A percentile compares a stretch with the other conserved stretches of the same genome.
phyloP scores from a whole-genome alignment of 257 asterid species.

The Petunia axillaris region DNA sequence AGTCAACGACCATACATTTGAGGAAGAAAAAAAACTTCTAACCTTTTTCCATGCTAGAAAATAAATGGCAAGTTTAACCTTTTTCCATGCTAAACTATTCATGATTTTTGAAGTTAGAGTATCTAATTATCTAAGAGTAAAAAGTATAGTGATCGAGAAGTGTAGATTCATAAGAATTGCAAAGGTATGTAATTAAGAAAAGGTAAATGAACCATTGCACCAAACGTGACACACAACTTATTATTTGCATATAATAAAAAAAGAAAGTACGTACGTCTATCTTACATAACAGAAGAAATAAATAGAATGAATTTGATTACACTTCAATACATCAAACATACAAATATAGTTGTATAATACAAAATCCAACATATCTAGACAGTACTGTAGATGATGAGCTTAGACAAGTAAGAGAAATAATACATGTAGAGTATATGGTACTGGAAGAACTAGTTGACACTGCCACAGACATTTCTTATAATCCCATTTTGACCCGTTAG shows the following conservation, averaged over 20 bases:
- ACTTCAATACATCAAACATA: background rate
- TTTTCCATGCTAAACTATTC: too few species aligned
- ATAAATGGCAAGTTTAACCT: too few species aligned
- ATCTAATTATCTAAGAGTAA: too few species aligned
- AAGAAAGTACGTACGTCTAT: background rate
- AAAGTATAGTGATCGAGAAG: too few species aligned
- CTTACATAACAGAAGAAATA: background rate
- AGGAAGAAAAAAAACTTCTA: too few species aligned
- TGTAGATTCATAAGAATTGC: too few species aligned
- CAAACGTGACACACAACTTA: background rate
- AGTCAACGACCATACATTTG: too few species aligned
- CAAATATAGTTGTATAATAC: background rate
- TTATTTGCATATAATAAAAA: background rate
- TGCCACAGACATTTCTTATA: conserved; percentile 34
- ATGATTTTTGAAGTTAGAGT: too few species aligned
- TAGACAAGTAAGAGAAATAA: background rate
- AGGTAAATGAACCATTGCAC: background rate
- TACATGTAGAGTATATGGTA: background rate
- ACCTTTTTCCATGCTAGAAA: too few species aligned
- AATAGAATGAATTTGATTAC: background rate
- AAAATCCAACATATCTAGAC: background rate
- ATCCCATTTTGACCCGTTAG: conserved; percentile 28
- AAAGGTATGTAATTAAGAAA: too few species aligned
- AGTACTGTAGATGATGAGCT: background rate
- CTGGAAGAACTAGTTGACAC: conserved; percentile 31